Base-by-base conservation (phyloP, 352 stramenopile species). In the Aphanomyces cochlioides region DNA sequence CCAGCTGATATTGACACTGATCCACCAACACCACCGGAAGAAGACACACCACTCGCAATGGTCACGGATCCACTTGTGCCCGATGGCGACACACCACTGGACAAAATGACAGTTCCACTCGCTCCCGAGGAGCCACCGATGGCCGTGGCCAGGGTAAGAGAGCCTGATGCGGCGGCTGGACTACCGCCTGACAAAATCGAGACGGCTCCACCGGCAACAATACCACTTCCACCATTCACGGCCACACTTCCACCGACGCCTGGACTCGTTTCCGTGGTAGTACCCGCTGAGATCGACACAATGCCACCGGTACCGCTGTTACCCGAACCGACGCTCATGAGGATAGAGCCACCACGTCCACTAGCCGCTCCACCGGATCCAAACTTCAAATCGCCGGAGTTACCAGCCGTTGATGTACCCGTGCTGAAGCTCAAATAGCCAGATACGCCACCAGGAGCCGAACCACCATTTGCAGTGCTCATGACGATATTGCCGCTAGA, bases 201-300 rank as follows among this genome's bases (percentile, higher is more conserved):
- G 64, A 69, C 74, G 15, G 79, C 78, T 54, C 81, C 81, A 47
- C 74, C 74, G 5, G 79, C 78, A 7, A 15, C 41, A 21, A 66
- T 66, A 19, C 69, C 72, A n/a, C 57, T 47, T 5, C 74, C 74
- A 61, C 63, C 74, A 8, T 38, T 56, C 21, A 78, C 15, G 6
- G 50, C 43, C 28, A 78, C 73, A 7, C 50, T 45, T 56, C 74
- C 74, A 60, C 74, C 65, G 13, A 68, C 47, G 21, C 47, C 19
- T 12, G 19, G n/a, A 19, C 7, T n/a, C 43, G 41, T 56, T 34
- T 70, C 41, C 12, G 41, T 74, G 28, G 70, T 38, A 13, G 64
- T 37, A 8, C 69, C 73, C 40, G 73, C 60, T 47, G 34, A 54
- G 13, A 77, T 13, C 3, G 56, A 67, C 53, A 77, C 57, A 6